Evolutionary conservation across 495 filamentous ascomycete genomes (phyloP).

Genomic region (Elasticomyces elasticus): DNA sequence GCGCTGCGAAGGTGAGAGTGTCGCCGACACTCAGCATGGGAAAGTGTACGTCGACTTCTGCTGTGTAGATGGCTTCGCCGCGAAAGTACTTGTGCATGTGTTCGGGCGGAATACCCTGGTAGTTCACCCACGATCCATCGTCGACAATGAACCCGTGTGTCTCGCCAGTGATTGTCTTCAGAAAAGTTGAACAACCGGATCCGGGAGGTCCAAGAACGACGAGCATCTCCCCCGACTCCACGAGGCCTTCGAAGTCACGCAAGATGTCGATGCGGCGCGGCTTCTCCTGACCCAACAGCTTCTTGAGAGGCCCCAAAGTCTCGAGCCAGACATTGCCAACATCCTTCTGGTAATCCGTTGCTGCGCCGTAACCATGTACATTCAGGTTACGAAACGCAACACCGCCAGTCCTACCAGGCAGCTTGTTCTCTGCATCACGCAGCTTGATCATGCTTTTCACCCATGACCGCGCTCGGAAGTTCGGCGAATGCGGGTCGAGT

Average conservation of each 20-base stretch:
- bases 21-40: conserved; percentile 33
- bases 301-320: conserved; percentile 28
- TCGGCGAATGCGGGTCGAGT: conserved; percentile 45
- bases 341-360: conserved; percentile 39
- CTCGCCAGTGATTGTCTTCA: conserved; percentile 64
- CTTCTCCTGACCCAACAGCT: conserved; percentile 38
- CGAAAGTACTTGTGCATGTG: conserved; percentile 36
- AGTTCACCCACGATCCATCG: conserved; percentile 31
- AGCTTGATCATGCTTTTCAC: conserved; percentile 40
- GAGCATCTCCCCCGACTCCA: conserved; percentile 70
- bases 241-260: conserved; percentile 59
- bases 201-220: conserved; percentile 67
- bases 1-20: conserved; percentile 33
- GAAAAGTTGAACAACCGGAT: conserved; percentile 60
- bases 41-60: conserved; percentile 37
- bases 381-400: conserved; percentile 40
- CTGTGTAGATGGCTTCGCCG: conserved; percentile 39
- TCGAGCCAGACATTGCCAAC: conserved; percentile 33
- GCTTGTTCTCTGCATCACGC: conserved; percentile 24
- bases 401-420: conserved; percentile 32
- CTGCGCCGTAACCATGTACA: conserved; percentile 41
- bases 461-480: conserved; percentile 53
- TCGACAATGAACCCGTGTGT: conserved; percentile 42
- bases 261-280: conserved; percentile 60
- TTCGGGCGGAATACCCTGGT: conserved; percentile 33